phyloP scores from a whole-genome alignment of 305 asterid genomes.

The Stenogyne calaminthoides region DNA sequence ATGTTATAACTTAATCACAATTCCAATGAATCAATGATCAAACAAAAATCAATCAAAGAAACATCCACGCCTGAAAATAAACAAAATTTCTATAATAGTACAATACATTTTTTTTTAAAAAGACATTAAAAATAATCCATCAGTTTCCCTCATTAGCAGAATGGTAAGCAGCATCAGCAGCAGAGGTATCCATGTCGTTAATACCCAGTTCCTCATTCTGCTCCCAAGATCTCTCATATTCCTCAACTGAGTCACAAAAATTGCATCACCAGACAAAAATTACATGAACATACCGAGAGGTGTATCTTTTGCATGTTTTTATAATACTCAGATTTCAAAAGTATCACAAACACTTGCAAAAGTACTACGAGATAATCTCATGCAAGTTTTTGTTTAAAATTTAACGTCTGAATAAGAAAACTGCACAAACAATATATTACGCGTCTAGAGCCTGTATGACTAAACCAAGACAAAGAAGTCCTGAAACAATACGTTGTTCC shows the following conservation, averaged over 20 bases:
- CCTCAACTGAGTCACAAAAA: slow-evolving; percentile 55
- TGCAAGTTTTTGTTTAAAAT: background rate
- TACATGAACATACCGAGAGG: background rate
- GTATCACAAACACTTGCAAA: background rate
- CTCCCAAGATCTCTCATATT: slow-evolving; percentile 91
- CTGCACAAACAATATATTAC: no score
- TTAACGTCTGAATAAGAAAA: no score
- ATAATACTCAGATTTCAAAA: background rate
- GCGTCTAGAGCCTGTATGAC: background rate
- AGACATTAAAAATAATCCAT: slow-evolving; percentile 12
- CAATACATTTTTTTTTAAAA: background rate
- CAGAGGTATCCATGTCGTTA: slow-evolving; percentile 90
- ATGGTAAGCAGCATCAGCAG: slow-evolving; percentile 66
- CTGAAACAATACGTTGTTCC: no score
- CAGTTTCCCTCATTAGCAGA: slow-evolving; percentile 16
- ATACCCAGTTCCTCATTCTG: slow-evolving; percentile 96
- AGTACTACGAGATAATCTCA: background rate
- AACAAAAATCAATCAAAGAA: background rate
- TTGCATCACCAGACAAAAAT: background rate
- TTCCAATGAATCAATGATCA: background rate
- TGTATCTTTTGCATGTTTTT: background rate
- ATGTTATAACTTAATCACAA: background rate
- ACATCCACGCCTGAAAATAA: background rate
- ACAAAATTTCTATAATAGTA: background rate
- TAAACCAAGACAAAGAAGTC: no score